Base-by-base conservation (phyloP, 2,329 filamentous ascomycete species). In the Pseudogymnoascus sp. region DNA sequence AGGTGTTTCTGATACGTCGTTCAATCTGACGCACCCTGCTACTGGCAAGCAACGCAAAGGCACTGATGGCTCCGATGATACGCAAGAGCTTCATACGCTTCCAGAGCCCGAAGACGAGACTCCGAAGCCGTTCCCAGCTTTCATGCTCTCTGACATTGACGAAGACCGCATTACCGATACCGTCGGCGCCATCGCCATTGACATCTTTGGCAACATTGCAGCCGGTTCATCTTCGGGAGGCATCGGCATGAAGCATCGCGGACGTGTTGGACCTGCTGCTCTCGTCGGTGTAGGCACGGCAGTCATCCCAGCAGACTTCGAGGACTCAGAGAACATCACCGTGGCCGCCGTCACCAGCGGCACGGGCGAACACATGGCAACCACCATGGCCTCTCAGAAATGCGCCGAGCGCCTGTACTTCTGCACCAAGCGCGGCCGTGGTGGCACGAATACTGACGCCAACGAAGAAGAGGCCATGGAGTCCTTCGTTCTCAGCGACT, bases 321-420 rank as follows among this genome's bases (percentile, higher is more conserved):
- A 84, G 31, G 92, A 97, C 70, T 78, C 83, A 5, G 85, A 90
- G 2, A 78, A 80, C 52, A 81, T 85, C 6, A 85, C 82, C 52
- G 90, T 96, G 29, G 93, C 91, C 31, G 86, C 87, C 27, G 91
- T 97, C 21, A 95, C 92, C 39, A 96, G 91, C 72, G 94, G 94
- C 29, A 99, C 94, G 2, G 94, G 94, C 58, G 94, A 99, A 75
- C 94, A 99, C 72, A 99, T 99, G 89, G 90, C 92, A 36, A 97
- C 93, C 0, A 95, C 92, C 0, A 88, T 95, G 82, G 93, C 94
- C 9, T 92, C 94, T 5, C 87, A 88, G 63, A 87, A 88, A 61
- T 96, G 92, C 72, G 92, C 92, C 0, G 89, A 93, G 66, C 85
- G 94, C 52, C 80, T 99, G 27, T 96, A 92, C 71, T 84, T 87